Conservation (phyloP, 176 grass and related monocot genomes). For the Aegilops umbellulata region DNA sequence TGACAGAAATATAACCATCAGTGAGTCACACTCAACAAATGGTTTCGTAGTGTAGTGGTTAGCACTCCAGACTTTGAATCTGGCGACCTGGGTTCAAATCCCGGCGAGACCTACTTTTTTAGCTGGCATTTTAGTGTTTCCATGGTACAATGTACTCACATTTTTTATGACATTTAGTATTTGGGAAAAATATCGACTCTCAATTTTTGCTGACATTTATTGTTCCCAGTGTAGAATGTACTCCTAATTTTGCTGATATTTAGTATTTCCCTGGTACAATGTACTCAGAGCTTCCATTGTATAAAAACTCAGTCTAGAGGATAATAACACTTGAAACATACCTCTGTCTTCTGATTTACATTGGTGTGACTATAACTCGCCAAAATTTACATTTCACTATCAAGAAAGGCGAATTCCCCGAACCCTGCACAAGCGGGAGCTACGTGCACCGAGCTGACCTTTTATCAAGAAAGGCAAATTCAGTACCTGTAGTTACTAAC, state of each 20-base stretch:
- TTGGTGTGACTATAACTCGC: background rate
- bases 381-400: background rate
- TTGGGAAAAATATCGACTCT: no score
- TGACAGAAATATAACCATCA: background rate
- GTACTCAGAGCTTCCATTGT: background rate
- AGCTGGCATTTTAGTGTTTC: background rate
- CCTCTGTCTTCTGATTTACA: conserved; percentile 14
- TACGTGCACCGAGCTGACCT: no score
- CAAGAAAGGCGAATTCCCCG: no score
- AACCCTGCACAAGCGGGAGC: no score
- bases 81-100: conserved; percentile 99
- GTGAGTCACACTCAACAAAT: background rate
- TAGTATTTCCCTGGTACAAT: no score
- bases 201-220: no score
- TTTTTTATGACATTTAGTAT: no score
- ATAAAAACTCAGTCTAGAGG: background rate
- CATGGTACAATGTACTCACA: no score
- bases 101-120: conserved; percentile 32
- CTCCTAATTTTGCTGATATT: no score
- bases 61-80: conserved; percentile 99
- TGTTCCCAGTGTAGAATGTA: no score
- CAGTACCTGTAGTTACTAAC: conserved; percentile 17
- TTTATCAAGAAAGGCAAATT: conserved; percentile 21
- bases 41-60: conserved; percentile 91
- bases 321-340: conserved; percentile 24